These are phyloP conservation scores for Ramalina peruviana DNA, from an alignment of 495 filamentous ascomycete genomes.

Conservation along the genomic window DNA sequence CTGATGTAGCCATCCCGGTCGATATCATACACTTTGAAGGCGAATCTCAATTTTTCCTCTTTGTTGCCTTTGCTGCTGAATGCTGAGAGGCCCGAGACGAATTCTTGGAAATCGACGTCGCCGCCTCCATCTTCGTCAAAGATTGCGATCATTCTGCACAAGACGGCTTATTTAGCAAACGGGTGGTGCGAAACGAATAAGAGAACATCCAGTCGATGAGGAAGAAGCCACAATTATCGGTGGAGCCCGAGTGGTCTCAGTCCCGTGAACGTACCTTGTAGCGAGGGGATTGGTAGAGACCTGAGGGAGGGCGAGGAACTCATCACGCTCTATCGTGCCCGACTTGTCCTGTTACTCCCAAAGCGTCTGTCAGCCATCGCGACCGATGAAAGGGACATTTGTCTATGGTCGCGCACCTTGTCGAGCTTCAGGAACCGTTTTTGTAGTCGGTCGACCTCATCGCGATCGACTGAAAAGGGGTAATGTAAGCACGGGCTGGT, in stretches of 20 bases:
- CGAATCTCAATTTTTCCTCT: constrained; percentile 94
- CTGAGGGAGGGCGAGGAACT: constrained; percentile 93
- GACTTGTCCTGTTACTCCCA: constrained; percentile 63
- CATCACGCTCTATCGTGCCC: constrained; percentile 94
- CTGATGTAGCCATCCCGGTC: constrained; percentile 97
- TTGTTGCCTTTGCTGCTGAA: constrained; percentile 98
- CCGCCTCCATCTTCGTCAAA: constrained; percentile 98
- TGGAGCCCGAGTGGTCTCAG: neutral
- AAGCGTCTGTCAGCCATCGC: neutral
- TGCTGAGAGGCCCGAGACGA: constrained; percentile 87
- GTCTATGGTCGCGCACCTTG: constrained; percentile 45
- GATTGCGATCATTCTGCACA: constrained; percentile 89
- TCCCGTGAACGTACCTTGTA: constrained; percentile 51
- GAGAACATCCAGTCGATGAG: neutral
- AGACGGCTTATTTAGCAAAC: neutral
- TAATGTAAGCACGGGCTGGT: neutral
- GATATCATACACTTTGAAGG: constrained; percentile 99
- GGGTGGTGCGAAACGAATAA: neutral
- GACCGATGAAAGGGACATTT: neutral
- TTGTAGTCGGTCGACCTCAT: constrained; percentile 86
- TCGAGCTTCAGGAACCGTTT: constrained; percentile 99
- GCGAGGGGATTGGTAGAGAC: constrained; percentile 96
- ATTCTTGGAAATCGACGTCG: constrained; percentile 98
- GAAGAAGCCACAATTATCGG: neutral
- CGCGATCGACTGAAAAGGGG: constrained; percentile 63